phyloP scores from a whole-genome alignment of 257 asterid species.

The Nicotiana paniculata region DNA sequence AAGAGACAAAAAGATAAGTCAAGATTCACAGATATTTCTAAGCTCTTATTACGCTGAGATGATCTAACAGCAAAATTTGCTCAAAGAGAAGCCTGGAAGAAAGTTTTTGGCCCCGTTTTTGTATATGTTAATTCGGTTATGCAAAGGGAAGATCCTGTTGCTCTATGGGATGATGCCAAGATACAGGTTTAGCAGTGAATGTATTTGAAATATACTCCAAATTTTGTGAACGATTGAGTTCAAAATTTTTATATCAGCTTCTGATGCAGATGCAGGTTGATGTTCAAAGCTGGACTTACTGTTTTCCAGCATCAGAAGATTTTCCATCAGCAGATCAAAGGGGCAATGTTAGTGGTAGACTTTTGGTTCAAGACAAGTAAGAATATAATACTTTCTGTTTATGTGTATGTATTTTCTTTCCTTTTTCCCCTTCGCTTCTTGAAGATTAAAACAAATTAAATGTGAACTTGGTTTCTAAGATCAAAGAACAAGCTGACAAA shows the following conservation, averaged over 20 bases:
- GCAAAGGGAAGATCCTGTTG: constrained; percentile 33
- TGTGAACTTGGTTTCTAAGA: neutral
- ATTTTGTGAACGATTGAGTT: neutral
- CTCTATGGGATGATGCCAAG: constrained; percentile 68
- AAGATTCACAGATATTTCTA: too few species aligned
- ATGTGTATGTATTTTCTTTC: neutral
- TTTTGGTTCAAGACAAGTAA: constrained; percentile 58
- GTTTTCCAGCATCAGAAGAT: constrained; percentile 64
- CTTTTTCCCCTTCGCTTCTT: neutral
- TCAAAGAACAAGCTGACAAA: neutral
- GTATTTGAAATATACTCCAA: neutral
- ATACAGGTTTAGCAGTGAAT: constrained; percentile 35
- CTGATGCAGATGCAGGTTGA: constrained; percentile 36
- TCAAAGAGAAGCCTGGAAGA: constrained; percentile 74
- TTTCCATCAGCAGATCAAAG: constrained; percentile 47
- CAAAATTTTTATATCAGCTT: neutral
- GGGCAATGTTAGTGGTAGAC: constrained; percentile 46
- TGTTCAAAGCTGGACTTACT: constrained; percentile 67
- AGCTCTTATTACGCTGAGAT: constrained; percentile 56
- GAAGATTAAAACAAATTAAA: neutral
- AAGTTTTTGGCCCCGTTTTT: constrained; percentile 80
- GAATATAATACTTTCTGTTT: neutral
- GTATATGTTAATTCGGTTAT: constrained; percentile 47
- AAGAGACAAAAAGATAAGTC: too few species aligned
- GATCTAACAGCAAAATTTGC: constrained; percentile 52